phyloP scores from a whole-genome alignment of 805 yeast genomes.

The Saccharomyces paradoxus region DNA sequence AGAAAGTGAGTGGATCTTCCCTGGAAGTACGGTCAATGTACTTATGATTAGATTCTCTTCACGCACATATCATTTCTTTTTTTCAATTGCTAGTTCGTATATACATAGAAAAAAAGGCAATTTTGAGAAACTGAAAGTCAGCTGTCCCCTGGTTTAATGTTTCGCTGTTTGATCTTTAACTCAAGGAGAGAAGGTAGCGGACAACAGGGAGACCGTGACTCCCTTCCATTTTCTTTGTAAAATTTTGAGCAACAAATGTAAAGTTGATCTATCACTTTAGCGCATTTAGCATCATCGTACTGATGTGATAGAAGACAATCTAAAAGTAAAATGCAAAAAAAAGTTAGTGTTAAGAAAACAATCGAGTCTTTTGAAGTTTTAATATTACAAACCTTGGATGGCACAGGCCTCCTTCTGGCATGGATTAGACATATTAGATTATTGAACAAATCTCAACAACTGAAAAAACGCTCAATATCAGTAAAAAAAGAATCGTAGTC shows the following conservation, averaged over 20 bases:
- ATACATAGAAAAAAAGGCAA: background rate
- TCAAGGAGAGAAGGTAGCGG: slow-evolving; percentile 59
- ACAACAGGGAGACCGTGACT: slow-evolving; percentile 64
- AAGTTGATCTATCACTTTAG: slow-evolving; percentile 55
- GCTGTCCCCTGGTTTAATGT: slow-evolving; percentile 6
- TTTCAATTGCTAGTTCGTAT: background rate
- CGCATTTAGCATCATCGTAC: slow-evolving; percentile 70
- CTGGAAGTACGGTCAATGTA: slow-evolving; percentile 23
- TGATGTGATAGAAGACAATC: slow-evolving; percentile 57
- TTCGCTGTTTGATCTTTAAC: slow-evolving; percentile 59
- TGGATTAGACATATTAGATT: slow-evolving; percentile 31
- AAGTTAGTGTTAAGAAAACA: background rate
- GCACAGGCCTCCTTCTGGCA: slow-evolving; percentile 79
- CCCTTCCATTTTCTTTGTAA: slow-evolving; percentile 52
- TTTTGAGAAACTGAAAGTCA: background rate
- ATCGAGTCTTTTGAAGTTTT: background rate
- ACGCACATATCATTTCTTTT: slow-evolving; percentile 6
- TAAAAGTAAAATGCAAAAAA: slow-evolving; percentile 7
- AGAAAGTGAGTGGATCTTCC: slow-evolving; percentile 14
- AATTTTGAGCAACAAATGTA: slow-evolving; percentile 68
- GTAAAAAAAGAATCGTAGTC: background rate
- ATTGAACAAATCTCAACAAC: background rate
- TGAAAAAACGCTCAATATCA: background rate
- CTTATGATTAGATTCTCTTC: slow-evolving; percentile 21
- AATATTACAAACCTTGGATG: slow-evolving; percentile 49